These are phyloP conservation scores for Penium margaritaceum DNA, from an alignment of 139 green algal genomes.

Conservation along the genomic window DNA sequence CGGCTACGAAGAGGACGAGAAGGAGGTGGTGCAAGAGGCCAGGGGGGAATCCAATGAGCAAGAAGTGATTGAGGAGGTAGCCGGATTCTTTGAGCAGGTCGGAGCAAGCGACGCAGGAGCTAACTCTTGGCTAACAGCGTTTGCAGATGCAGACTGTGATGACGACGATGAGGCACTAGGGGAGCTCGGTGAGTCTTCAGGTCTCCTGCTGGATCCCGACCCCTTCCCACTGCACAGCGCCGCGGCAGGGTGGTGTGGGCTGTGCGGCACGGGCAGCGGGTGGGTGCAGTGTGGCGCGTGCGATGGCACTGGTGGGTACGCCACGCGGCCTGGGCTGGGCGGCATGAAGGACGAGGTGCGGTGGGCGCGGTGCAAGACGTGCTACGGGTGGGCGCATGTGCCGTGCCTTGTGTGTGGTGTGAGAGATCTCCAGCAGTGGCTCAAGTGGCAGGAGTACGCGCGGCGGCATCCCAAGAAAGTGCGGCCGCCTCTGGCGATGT, in stretches of 20 bases:
- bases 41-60: background rate
- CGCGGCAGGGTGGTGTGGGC: slow-evolving; percentile 22
- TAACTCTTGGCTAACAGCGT: too few species aligned
- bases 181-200: background rate
- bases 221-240: background rate
- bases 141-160: background rate
- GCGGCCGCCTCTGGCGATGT: too few species aligned
- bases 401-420: slow-evolving; percentile 37
- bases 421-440: slow-evolving; percentile 11
- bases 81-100: background rate
- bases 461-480: slow-evolving; percentile 15
- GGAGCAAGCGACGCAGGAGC: background rate
- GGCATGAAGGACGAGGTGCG: slow-evolving; percentile 16
- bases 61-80: background rate
- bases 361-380: slow-evolving; percentile 33
- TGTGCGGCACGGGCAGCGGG: slow-evolving; percentile 10
- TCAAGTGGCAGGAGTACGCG: slow-evolving; percentile 29
- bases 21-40: background rate
- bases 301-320: slow-evolving; percentile 20
- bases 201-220: background rate
- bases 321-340: slow-evolving; percentile 20
- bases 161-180: background rate
- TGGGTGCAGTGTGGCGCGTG: slow-evolving; percentile 37
- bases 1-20: background rate
- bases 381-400: slow-evolving; percentile 23